Conservation (phyloP, 495 filamentous ascomycete genomes). For the Aspergillus diversus region DNA sequence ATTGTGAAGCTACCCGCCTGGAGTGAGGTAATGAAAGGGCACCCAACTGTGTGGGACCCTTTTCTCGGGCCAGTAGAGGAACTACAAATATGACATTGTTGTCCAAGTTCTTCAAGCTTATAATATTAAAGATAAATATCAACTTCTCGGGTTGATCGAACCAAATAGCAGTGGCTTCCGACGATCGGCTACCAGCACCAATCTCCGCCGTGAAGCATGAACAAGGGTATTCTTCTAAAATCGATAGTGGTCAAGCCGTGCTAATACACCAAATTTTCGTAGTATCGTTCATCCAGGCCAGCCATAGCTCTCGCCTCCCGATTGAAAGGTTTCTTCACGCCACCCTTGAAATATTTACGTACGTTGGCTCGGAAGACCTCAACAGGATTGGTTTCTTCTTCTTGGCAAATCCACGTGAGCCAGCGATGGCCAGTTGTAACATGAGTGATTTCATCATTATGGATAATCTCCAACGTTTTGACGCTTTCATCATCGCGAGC, state of each 20-base stretch:
- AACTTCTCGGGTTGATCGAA: neutral
- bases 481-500: conserved; percentile 51
- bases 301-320: conserved; percentile 51
- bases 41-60: conserved; percentile 20
- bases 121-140: neutral
- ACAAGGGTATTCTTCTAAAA: too few relatives aligned
- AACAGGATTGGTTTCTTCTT: conserved; percentile 54
- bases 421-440: conserved; percentile 59
- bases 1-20: conserved; percentile 14
- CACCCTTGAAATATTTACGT: conserved; percentile 50
- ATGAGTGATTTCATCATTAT: conserved; percentile 59
- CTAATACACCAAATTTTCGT: conserved; percentile 33
- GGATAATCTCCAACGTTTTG: conserved; percentile 49
- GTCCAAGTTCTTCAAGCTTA: neutral
- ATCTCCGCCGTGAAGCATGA: too few relatives aligned
- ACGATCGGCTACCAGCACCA: too few relatives aligned
- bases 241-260: too few relatives aligned
- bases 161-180: too few relatives aligned
- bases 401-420: conserved; percentile 56
- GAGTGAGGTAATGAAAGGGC: conserved; percentile 11
- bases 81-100: neutral
- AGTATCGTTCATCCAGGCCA: conserved; percentile 54
- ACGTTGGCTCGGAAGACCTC: conserved; percentile 55
- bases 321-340: conserved; percentile 54
- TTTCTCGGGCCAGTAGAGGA: conserved; percentile 16